Percentiles rank a stretch among this genome's conserved stretches.
These are phyloP conservation scores for Apiospora aurea DNA, from an alignment of 2,329 filamentous ascomycete genomes.

Conservation along the genomic window DNA sequence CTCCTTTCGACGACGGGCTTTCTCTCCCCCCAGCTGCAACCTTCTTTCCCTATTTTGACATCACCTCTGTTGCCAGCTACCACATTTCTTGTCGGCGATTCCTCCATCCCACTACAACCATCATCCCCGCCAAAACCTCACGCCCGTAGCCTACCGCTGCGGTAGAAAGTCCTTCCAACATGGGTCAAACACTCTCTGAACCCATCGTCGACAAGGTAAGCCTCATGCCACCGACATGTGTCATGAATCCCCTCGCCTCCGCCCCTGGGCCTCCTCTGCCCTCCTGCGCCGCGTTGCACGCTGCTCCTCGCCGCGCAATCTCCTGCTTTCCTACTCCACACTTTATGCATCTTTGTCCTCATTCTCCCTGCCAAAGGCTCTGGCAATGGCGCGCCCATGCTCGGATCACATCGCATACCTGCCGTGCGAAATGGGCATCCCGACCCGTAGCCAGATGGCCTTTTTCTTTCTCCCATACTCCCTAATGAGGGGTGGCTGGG, in stretches of 20 bases:
- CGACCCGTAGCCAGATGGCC: background rate
- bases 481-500: background rate
- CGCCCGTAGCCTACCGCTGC: constrained; percentile 33
- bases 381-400: background rate
- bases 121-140: constrained; percentile 20
- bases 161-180: constrained; percentile 54
- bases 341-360: background rate
- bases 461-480: background rate
- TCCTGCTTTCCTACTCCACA: constrained; percentile 11
- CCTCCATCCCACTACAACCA: constrained; percentile 28
- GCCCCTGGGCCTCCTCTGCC: background rate
- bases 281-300: background rate
- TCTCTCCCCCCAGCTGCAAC: constrained; percentile 8
- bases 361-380: background rate
- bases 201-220: constrained; percentile 98
- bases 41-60: constrained; percentile 22
- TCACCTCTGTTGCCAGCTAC: constrained; percentile 16
- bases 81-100: constrained; percentile 13
- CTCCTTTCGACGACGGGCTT: constrained; percentile 19
- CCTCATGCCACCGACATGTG: constrained; percentile 31
- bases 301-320: background rate
- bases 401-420: background rate
- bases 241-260: constrained; percentile 24
- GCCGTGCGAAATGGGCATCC: background rate
- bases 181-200: constrained; percentile 99